Percentiles rank a stretch among this genome's conserved stretches.
Evolutionary conservation across 257 asterid genomes (phyloP).

Genomic region (Henckelia pumila): DNA sequence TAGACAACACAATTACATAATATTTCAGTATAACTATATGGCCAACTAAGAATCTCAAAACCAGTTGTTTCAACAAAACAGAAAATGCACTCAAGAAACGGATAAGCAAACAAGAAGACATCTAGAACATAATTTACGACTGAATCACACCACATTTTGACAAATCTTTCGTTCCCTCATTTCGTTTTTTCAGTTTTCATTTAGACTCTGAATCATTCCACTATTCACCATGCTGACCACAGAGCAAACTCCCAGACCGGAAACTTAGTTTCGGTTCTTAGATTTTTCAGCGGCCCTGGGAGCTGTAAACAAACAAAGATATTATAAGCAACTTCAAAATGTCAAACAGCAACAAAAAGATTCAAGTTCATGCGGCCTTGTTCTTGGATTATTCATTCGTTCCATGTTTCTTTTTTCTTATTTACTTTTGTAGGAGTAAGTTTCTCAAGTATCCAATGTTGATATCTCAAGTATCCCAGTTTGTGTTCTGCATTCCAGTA

Average conservation of each 20-base stretch:
- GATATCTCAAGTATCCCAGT: background rate
- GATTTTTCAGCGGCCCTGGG: conserved; percentile 55
- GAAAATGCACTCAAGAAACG: conserved; percentile 7
- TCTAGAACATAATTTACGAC: background rate
- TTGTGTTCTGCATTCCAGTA: background rate
- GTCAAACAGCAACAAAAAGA: background rate
- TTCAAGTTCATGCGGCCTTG: background rate
- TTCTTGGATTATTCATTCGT: background rate
- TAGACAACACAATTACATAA: conserved; percentile 18
- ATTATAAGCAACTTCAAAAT: background rate
- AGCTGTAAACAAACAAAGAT: conserved; percentile 34
- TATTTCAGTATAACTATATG: background rate
- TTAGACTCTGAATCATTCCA: conserved; percentile 10
- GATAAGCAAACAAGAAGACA: conserved; percentile 4
- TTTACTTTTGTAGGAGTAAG: background rate
- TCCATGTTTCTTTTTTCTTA: background rate
- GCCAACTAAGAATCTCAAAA: conserved; percentile 17
- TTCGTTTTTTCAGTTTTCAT: background rate
- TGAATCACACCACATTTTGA: conserved; percentile 14
- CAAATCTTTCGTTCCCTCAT: background rate
- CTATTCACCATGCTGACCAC: conserved; percentile 20
- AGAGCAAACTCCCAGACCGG: conserved; percentile 18
- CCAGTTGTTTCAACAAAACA: conserved; percentile 14
- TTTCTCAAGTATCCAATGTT: background rate
- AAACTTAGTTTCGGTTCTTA: conserved; percentile 36